phyloP scores from a whole-genome alignment of 2,329 filamentous ascomycete species.

The Falciphora oryzae region DNA sequence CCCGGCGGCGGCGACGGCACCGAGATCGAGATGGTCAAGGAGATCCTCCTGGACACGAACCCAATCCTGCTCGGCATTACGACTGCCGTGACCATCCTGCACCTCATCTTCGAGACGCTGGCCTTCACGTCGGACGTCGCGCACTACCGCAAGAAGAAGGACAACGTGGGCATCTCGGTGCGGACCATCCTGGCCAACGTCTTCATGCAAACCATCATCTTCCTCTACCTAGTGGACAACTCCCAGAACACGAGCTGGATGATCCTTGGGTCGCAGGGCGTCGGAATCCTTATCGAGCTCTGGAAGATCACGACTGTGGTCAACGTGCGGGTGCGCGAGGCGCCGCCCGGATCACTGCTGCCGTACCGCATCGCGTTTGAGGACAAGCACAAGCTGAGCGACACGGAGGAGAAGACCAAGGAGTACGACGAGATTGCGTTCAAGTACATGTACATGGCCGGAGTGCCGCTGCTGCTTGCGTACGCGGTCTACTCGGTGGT shows the following conservation, averaged over 20 bases:
- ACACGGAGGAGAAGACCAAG: slow-evolving; percentile 96
- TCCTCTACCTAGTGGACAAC: slow-evolving; percentile 95
- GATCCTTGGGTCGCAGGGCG: slow-evolving; percentile 89
- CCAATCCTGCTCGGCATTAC: slow-evolving; percentile 84
- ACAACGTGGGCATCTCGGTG: slow-evolving; percentile 93
- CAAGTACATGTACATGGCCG: slow-evolving; percentile 90
- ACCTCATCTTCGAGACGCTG: slow-evolving; percentile 92
- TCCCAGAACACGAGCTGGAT: slow-evolving; percentile 98
- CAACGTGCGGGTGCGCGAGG: slow-evolving; percentile 72
- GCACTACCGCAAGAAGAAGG: slow-evolving; percentile 99
- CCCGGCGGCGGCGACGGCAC: slow-evolving; percentile 80
- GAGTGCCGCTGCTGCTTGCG: slow-evolving; percentile 79
- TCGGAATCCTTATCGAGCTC: slow-evolving; percentile 63
- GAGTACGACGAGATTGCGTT: slow-evolving; percentile 98
- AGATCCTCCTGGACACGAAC: slow-evolving; percentile 90
- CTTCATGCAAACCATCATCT: slow-evolving; percentile 94
- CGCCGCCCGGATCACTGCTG: slow-evolving; percentile 61
- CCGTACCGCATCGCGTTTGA: slow-evolving; percentile 83
- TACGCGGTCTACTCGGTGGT: slow-evolving; percentile 88
- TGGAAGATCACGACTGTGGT: slow-evolving; percentile 98
- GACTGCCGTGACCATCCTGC: slow-evolving; percentile 74
- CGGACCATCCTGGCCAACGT: slow-evolving; percentile 95
- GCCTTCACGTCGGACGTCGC: slow-evolving; percentile 97
- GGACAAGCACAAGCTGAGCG: slow-evolving; percentile 92
- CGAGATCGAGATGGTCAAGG: slow-evolving; percentile 96